Percentiles rank a stretch among this genome's conserved stretches.
Conservation (phyloP, 345 rosid genomes). For the Turritis glabra region DNA sequence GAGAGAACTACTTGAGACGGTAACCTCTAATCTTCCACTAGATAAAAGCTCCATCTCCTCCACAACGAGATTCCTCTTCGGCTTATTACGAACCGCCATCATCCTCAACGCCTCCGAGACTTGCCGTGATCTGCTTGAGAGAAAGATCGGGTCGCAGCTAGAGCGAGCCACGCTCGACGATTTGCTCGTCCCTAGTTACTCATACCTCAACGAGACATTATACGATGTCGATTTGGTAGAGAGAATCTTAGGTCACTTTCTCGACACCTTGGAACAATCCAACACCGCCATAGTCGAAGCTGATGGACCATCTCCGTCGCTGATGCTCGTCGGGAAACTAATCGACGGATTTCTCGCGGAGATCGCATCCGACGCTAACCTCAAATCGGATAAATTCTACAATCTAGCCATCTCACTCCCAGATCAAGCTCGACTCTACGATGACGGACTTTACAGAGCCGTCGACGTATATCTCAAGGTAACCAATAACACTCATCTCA, state of each 20-base stretch:
- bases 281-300: constrained; percentile 37
- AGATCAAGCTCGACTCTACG: constrained; percentile 81
- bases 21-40: constrained; percentile 63
- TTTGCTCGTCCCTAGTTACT: constrained; percentile 90
- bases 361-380: constrained; percentile 90
- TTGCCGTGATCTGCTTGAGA: constrained; percentile 66
- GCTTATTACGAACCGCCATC: constrained; percentile 72
- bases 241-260: constrained; percentile 69
- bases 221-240: constrained; percentile 95
- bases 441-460: constrained; percentile 98
- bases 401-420: constrained; percentile 73
- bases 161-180: constrained; percentile 89
- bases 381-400: constrained; percentile 77
- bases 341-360: constrained; percentile 91
- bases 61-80: constrained; percentile 68
- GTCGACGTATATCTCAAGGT: constrained; percentile 95
- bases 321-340: constrained; percentile 86
- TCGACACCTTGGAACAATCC: constrained; percentile 54
- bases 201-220: constrained; percentile 86
- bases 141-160: constrained; percentile 77
- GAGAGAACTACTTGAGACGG: constrained; percentile 70
- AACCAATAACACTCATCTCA: not conserved
- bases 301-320: constrained; percentile 49
- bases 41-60: constrained; percentile 60
- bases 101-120: constrained; percentile 75